These are phyloP conservation scores for Laetiporus sulphureus DNA, from an alignment of 1,284 basidiomycete species.

Conservation along the genomic window DNA sequence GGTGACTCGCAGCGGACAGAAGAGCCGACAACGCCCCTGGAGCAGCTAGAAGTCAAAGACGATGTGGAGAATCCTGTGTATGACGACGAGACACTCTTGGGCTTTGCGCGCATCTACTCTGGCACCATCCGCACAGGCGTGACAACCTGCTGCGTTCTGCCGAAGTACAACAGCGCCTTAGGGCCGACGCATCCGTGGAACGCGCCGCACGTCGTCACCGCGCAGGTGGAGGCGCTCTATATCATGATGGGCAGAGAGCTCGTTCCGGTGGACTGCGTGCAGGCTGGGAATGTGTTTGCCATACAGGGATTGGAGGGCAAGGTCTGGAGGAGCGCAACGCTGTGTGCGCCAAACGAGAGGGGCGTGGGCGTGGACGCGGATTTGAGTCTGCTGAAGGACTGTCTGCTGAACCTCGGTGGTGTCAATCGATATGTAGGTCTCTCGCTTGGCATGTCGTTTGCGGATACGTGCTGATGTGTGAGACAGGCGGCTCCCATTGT, in stretches of 20 bases:
- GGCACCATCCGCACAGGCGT: constrained; percentile 72
- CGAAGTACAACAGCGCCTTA: constrained; percentile 79
- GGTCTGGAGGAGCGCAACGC: constrained; percentile 87
- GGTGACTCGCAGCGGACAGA: constrained; percentile 15
- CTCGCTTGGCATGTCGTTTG: not conserved
- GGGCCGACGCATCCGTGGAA: constrained; percentile 68
- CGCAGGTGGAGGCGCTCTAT: constrained; percentile 77
- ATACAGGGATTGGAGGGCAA: constrained; percentile 87
- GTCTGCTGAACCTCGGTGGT: constrained; percentile 80
- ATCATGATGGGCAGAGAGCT: constrained; percentile 98
- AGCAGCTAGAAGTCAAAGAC: constrained; percentile 17
- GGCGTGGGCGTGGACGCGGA: constrained; percentile 35
- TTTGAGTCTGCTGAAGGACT: constrained; percentile 37
- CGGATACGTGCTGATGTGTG: no score
- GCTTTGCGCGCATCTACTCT: constrained; percentile 92
- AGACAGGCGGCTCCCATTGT: constrained; percentile 88
- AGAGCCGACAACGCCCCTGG: constrained; percentile 14
- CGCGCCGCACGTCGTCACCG: constrained; percentile 56
- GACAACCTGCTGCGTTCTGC: constrained; percentile 72
- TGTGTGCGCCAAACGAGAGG: constrained; percentile 61
- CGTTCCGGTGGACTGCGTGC: constrained; percentile 75
- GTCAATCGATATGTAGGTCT: constrained; percentile 61
- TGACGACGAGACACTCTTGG: constrained; percentile 65
- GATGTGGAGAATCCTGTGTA: constrained; percentile 16
- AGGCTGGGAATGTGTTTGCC: constrained; percentile 96